Percentiles rank a stretch among this genome's conserved stretches.
Evolutionary conservation across 352 stramenopile species (phyloP).

Genomic region (Globisporangium polare): DNA sequence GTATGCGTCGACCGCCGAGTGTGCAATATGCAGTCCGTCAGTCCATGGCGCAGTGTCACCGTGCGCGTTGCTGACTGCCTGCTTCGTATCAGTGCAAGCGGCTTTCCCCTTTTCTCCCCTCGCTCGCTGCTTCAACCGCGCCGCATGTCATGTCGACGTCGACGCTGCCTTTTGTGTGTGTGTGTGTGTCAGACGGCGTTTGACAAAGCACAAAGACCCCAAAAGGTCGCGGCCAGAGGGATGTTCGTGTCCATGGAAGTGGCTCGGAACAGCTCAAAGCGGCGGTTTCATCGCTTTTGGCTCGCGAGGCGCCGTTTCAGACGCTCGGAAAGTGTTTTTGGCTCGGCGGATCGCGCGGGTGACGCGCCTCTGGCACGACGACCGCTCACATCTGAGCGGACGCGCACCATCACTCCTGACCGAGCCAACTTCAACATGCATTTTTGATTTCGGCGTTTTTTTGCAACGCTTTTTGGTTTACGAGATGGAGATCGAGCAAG

Average conservation of each 20-base stretch:
- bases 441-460: background rate
- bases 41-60: conserved; percentile 2
- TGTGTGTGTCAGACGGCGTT: too few species aligned
- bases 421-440: conserved; percentile 15
- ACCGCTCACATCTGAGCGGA: background rate
- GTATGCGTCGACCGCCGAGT: conserved; percentile 6
- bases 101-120: background rate
- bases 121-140: background rate
- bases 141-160: background rate
- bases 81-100: background rate
- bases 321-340: too few species aligned
- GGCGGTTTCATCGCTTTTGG: background rate
- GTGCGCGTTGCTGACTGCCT: background rate
- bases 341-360: background rate
- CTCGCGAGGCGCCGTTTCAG: background rate
- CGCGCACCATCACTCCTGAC: conserved; percentile 2
- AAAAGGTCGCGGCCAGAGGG: too few species aligned
- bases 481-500: background rate
- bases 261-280: too few species aligned
- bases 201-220: background rate
- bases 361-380: conserved; percentile 7
- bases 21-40: too few species aligned
- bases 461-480: background rate
- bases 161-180: background rate
- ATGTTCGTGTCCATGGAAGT: too few species aligned